These are phyloP conservation scores for Diaporthe amygdali DNA, from an alignment of 2,329 filamentous ascomycete species.

Conservation along the genomic window DNA sequence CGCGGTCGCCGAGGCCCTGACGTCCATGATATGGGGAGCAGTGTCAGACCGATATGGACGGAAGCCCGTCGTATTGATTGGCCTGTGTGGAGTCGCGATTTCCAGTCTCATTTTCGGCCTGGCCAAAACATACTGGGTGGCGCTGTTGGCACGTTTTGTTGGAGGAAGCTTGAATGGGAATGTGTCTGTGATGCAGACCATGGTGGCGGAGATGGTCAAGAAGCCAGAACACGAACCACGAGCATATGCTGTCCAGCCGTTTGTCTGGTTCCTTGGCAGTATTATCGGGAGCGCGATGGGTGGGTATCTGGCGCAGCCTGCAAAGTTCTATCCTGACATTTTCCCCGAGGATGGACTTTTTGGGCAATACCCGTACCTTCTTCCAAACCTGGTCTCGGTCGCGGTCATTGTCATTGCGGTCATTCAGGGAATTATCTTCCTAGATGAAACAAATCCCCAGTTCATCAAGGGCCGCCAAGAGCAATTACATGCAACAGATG, in stretches of 20 bases:
- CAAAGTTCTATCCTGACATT: slow-evolving; percentile 28
- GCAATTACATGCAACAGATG: slow-evolving; percentile 29
- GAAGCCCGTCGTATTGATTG: slow-evolving; percentile 36
- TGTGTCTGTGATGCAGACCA: slow-evolving; percentile 46
- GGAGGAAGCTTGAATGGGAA: slow-evolving; percentile 46
- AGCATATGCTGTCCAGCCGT: slow-evolving; percentile 25
- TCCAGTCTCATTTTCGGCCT: slow-evolving; percentile 48
- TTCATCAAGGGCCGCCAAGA: slow-evolving; percentile 20
- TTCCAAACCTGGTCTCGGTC: slow-evolving; percentile 62
- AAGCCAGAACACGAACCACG: slow-evolving; percentile 44
- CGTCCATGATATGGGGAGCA: slow-evolving; percentile 47
- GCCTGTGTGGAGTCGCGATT: slow-evolving; percentile 38
- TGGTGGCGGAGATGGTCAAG: slow-evolving; percentile 49
- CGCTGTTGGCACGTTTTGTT: slow-evolving; percentile 45
- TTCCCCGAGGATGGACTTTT: slow-evolving; percentile 47
- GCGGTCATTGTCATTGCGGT: slow-evolving; percentile 69
- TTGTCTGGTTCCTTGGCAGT: slow-evolving; percentile 25
- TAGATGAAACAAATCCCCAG: slow-evolving; percentile 51
- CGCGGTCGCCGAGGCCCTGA: slow-evolving; percentile 47
- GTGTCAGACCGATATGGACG: slow-evolving; percentile 46
- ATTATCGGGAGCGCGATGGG: slow-evolving; percentile 26
- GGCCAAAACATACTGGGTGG: slow-evolving; percentile 47
- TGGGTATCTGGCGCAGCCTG: slow-evolving; percentile 25
- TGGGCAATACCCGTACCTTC: slow-evolving; percentile 73
- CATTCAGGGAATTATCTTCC: slow-evolving; percentile 66